Conservation (phyloP, 2,329 filamentous ascomycete genomes). For the Penicillium brevicompactum region DNA sequence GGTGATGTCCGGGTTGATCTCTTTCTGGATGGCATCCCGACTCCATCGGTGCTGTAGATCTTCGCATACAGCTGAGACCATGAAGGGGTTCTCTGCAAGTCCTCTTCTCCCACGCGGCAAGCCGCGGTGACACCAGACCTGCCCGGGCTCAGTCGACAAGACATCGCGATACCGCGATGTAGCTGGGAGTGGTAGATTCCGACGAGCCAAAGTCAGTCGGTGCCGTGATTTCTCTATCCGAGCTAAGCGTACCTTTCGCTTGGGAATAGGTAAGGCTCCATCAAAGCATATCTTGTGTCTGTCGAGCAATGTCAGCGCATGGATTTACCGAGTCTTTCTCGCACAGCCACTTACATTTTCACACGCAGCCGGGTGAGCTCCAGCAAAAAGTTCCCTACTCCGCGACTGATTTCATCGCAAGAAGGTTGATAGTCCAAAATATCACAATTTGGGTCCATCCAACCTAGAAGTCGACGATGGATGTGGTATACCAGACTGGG, state of each 20-base stretch:
- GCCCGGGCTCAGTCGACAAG: constrained; percentile 16
- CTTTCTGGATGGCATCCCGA: constrained; percentile 24
- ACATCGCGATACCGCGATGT: constrained; percentile 13
- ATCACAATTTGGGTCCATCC: constrained; percentile 42
- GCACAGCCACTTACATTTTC: constrained; percentile 58
- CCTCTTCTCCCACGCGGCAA: constrained; percentile 30
- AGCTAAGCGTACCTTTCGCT: constrained; percentile 62
- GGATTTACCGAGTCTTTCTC: background rate
- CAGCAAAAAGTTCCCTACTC: constrained; percentile 65
- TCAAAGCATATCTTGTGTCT: constrained; percentile 81
- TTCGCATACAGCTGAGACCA: constrained; percentile 77
- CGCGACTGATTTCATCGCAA: constrained; percentile 64
- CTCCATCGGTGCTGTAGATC: constrained; percentile 57
- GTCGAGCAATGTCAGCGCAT: background rate
- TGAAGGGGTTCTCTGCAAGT: constrained; percentile 64
- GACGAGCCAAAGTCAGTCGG: constrained; percentile 56
- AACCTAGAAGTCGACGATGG: constrained; percentile 58
- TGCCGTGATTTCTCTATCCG: constrained; percentile 62
- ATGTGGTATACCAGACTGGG: constrained; percentile 77
- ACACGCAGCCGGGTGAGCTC: constrained; percentile 58
- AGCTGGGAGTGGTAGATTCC: constrained; percentile 4
- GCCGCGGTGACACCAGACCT: constrained; percentile 30
- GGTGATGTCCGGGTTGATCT: constrained; percentile 11
- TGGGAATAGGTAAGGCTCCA: constrained; percentile 71
- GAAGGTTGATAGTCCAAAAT: constrained; percentile 58